Evolutionary conservation across 768 basidiomycete genomes (phyloP), one percentile per base, ranked within the genome.

Genomic region (Termitomyces sp.): DNA sequence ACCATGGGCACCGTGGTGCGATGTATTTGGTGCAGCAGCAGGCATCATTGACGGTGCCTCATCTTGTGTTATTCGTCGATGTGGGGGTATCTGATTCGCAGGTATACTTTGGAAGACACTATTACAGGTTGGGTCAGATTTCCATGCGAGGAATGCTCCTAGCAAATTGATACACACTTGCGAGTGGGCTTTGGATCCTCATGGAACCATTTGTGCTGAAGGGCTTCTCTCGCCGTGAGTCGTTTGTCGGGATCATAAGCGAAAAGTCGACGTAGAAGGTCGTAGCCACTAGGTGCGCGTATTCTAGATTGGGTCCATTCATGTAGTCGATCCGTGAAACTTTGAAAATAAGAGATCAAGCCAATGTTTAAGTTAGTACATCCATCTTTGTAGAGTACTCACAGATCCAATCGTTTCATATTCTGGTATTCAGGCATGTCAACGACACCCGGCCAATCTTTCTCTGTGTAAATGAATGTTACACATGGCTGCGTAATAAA

Each of bases 31-130:
- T 8, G 79, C 71, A 19, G 83, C 82, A 19, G 83, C 68, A 25
- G 86, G 86, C 74, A 92, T 83, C 90, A 92, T 91, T 0, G 88
- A 90, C 0, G 90, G 89, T 6, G 89, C 91, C 38, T 98, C 95
- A 67, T 98, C 96, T 65, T 93, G 89, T 1, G 94, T 90, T 51
- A 98, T 95, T 41, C 94, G 84, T 31, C 95, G 79, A 40, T 86
- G 86, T 0, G 95, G 95, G 34, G 95, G 95, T 12, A 86, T 79
- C 61, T 92, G 88, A 51, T 82, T 78, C 1, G 81, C 65, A 0
- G 79, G 76, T 19, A 88, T 78, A 3, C 80, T 76, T 40, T 86
- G 80, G 69, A 96, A 95, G 0, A 89, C 92, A 65, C 91, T 95
- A 59, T 38, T 35, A 27, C 6, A 14, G 14, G 58, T 27, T 9